Conservation (phyloP, 345 rosid genomes). For the Lepidium didymum region DNA sequence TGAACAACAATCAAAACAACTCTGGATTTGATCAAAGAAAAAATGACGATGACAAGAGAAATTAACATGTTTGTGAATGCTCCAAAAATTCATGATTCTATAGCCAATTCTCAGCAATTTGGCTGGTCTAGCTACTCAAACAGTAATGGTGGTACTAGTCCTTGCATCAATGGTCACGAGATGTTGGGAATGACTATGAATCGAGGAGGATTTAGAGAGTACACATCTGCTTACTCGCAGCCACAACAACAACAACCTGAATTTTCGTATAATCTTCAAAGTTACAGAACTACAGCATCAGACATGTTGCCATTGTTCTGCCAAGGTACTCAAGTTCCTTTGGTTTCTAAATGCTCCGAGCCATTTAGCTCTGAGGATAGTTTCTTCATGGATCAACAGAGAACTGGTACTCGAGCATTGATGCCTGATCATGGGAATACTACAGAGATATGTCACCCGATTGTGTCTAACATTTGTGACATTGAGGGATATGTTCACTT, state of each 20-base stretch:
- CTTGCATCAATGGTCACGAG: slow-evolving; percentile 2
- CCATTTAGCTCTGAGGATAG: slow-evolving; percentile 26
- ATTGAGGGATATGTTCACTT: slow-evolving; percentile 31
- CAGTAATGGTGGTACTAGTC: slow-evolving; percentile 1
- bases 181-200: background rate
- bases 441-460: background rate
- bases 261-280: background rate
- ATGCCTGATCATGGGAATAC: slow-evolving; percentile 1
- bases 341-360: slow-evolving; percentile 13
- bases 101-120: background rate
- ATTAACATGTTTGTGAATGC: background rate
- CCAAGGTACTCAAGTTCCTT: slow-evolving; percentile 15
- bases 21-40: background rate
- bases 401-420: slow-evolving; percentile 6
- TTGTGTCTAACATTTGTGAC: slow-evolving; percentile 30
- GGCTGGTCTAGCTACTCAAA: slow-evolving; percentile 19
- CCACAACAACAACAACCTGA: background rate
- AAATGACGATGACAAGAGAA: background rate
- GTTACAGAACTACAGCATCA: background rate
- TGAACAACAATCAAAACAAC: background rate
- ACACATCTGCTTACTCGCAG: background rate
- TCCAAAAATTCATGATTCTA: background rate
- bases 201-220: background rate
- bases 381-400: slow-evolving; percentile 23
- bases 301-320: slow-evolving; percentile 14